Evolutionary conservation across 1,284 basidiomycete species (phyloP).

Genomic region (Sparassis latifolia): DNA sequence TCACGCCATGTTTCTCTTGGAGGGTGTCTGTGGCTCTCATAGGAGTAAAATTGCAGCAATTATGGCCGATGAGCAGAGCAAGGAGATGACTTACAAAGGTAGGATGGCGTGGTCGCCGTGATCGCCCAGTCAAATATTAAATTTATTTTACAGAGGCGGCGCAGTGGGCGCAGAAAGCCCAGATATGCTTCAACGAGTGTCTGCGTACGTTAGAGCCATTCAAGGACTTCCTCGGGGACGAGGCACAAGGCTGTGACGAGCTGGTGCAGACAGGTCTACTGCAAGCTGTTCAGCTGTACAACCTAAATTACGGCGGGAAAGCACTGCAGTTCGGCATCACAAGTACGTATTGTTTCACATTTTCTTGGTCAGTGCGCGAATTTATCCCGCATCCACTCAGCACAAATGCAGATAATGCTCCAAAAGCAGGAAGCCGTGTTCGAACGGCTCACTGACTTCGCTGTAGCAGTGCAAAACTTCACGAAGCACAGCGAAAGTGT

Average conservation of each 20-base stretch:
- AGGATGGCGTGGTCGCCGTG: not conserved
- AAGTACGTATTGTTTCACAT: conserved; percentile 8
- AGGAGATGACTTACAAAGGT: conserved; percentile 18
- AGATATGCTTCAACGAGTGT: conserved; percentile 19
- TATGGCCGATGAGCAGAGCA: conserved; percentile 20
- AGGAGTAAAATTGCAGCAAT: conserved; percentile 16
- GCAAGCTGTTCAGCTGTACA: conserved; percentile 17
- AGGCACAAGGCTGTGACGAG: conserved; percentile 12
- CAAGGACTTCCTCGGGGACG: conserved; percentile 12
- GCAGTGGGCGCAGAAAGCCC: conserved; percentile 16
- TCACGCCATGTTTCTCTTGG: conserved; percentile 17
- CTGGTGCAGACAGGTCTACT: conserved; percentile 16
- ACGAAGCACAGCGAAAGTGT: conserved; percentile 16
- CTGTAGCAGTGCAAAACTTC: conserved; percentile 20
- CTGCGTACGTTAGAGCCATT: conserved; percentile 15
- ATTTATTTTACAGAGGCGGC: conserved; percentile 12
- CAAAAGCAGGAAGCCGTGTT: conserved; percentile 20
- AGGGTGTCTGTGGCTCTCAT: conserved; percentile 18
- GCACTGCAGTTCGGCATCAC: conserved; percentile 19
- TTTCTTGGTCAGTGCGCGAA: not conserved
- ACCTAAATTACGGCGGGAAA: conserved; percentile 21
- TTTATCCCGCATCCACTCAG: conserved; percentile 2
- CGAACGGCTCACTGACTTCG: conserved; percentile 17
- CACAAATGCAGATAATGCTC: conserved; percentile 17
- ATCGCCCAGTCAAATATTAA: not conserved